These are phyloP conservation scores for Lentinula lateritia DNA, from an alignment of 768 basidiomycete species.

Conservation along the genomic window DNA sequence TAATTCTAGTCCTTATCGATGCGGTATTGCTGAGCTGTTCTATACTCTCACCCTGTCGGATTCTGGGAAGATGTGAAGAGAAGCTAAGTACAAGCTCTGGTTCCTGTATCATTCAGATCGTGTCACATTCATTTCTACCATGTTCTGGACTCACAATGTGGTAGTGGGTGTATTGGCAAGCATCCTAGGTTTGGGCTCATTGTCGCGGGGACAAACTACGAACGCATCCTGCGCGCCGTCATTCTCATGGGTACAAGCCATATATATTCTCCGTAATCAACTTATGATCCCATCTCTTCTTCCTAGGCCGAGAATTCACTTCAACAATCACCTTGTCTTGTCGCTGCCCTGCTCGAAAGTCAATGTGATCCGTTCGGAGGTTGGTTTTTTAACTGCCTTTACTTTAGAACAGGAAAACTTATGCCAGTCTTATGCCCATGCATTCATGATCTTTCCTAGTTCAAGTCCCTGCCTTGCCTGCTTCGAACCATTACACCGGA, in stretches of 20 bases:
- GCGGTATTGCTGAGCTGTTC: not conserved
- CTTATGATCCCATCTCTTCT: not conserved
- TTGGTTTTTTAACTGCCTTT: not conserved
- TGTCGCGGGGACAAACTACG: not conserved
- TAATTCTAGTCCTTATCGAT: not conserved
- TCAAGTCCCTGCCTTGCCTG: conserved; percentile 29
- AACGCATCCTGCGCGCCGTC: not conserved
- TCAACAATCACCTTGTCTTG: conserved; percentile 43
- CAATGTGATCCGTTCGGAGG: conserved; percentile 21
- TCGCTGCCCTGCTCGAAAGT: conserved; percentile 43
- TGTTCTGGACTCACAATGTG: not conserved
- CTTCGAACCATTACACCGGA: conserved; percentile 33
- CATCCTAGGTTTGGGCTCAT: not conserved
- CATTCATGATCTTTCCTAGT: not conserved
- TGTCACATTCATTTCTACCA: not conserved
- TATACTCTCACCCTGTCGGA: not conserved
- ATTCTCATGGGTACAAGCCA: not conserved
- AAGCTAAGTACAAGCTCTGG: not conserved
- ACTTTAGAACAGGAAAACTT: no score
- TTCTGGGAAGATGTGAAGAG: not conserved
- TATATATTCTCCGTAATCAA: not conserved
- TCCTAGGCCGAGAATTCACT: conserved; percentile 33
- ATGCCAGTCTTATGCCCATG: not conserved
- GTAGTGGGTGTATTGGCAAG: not conserved
- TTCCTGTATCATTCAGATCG: not conserved